phyloP scores from a whole-genome alignment of 2,329 filamentous ascomycete species.

The Chrysoporthe puriensis region DNA sequence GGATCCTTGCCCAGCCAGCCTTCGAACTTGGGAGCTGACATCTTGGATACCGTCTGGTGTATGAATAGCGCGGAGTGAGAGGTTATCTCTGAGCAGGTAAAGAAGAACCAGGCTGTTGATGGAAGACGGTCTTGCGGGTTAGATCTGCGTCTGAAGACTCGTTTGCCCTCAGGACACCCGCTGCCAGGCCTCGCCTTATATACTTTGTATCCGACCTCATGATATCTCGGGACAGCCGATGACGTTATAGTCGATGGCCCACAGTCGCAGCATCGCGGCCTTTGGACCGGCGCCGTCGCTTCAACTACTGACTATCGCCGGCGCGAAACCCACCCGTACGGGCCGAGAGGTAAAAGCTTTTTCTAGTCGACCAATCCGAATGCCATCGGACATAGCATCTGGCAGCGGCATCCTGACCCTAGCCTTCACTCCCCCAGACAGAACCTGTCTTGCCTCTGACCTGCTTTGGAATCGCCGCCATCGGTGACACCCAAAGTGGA shows the following conservation, averaged over 20 bases:
- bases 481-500: too few relatives aligned
- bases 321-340: not conserved
- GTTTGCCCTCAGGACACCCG: not conserved
- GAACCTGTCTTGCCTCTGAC: too few relatives aligned
- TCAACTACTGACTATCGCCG: not conserved
- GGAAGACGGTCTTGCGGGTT: too few relatives aligned
- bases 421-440: too few relatives aligned
- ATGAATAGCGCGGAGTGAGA: too few relatives aligned
- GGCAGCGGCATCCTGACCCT: too few relatives aligned
- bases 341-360: not conserved
- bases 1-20: constrained; percentile 48
- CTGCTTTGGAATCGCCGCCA: too few relatives aligned
- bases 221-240: not conserved
- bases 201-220: not conserved
- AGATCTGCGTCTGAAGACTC: not conserved
- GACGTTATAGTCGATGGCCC: not conserved
- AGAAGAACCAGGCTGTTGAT: too few relatives aligned
- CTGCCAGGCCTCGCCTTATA: not conserved
- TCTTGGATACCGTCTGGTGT: not conserved
- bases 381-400: not conserved
- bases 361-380: not conserved
- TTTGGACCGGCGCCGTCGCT: too few relatives aligned
- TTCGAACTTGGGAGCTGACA: constrained; percentile 45
- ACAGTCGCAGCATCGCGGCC: too few relatives aligned
- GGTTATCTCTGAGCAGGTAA: too few relatives aligned